phyloP scores from a whole-genome alignment of 331 rosid species.

The Stylosanthes scabra region DNA sequence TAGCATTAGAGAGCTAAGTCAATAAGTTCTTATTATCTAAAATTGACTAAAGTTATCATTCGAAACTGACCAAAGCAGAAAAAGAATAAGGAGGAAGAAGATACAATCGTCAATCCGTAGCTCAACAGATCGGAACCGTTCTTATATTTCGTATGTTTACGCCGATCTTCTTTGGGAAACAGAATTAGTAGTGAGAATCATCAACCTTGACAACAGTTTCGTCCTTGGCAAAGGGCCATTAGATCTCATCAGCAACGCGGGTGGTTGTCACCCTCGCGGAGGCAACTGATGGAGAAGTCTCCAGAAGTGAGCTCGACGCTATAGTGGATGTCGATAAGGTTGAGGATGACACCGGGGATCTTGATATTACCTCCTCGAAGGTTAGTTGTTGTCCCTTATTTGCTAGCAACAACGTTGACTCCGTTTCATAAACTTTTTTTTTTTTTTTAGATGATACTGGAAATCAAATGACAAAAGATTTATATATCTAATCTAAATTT shows the following conservation, averaged over 20 bases:
- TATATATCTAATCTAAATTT: no score
- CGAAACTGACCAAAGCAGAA: no score
- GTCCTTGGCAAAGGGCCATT: conserved; percentile 83
- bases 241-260: conserved; percentile 68
- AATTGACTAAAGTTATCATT: no score
- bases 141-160: background rate
- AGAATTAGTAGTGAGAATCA: conserved; percentile 87
- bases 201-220: conserved; percentile 79
- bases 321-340: conserved; percentile 75
- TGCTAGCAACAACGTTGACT: no score
- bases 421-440: no score
- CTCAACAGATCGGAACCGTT: conserved; percentile 48
- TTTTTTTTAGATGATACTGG: no score
- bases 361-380: conserved; percentile 56
- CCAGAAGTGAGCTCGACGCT: conserved; percentile 84
- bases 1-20: no score
- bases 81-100: conserved; percentile 3
- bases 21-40: no score
- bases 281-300: conserved; percentile 56
- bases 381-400: background rate
- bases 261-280: conserved; percentile 67
- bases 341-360: conserved; percentile 82
- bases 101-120: conserved; percentile 85
- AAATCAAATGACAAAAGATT: no score
- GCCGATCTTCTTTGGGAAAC: conserved; percentile 48